Percentiles rank a stretch among this genome's conserved stretches.
Conservation (phyloP, 1,284 basidiomycete genomes). For the Sanghuangporus sanghuang region DNA sequence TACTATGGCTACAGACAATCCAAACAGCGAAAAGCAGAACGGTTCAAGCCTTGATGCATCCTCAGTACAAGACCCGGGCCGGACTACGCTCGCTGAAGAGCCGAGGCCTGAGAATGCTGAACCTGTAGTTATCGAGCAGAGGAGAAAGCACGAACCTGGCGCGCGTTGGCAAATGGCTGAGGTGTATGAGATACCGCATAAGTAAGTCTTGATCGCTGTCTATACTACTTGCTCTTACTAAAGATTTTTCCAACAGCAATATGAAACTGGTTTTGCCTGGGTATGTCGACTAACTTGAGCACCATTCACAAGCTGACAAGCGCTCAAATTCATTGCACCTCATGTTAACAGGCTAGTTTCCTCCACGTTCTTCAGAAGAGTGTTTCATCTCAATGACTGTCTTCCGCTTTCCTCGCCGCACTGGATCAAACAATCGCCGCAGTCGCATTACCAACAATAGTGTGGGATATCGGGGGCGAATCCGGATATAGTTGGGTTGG, state of each 20-base stretch:
- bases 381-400: not conserved
- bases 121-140: slow-evolving; percentile 12
- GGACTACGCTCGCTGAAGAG: slow-evolving; percentile 13
- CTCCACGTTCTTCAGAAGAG: not conserved
- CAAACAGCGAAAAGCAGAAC: not conserved
- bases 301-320: not conserved
- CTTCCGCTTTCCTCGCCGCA: slow-evolving; percentile 27
- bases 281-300: not conserved
- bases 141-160: slow-evolving; percentile 9
- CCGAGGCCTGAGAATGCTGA: not conserved
- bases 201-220: not conserved
- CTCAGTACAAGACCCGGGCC: not conserved
- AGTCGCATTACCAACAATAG: slow-evolving; percentile 29
- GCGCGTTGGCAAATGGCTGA: slow-evolving; percentile 11
- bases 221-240: not conserved
- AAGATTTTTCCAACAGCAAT: not conserved
- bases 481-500: slow-evolving; percentile 24
- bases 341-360: slow-evolving; percentile 17
- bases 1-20: no score
- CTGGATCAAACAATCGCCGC: slow-evolving; percentile 33
- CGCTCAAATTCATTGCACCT: not conserved
- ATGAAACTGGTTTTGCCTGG: slow-evolving; percentile 19
- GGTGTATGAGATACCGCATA: slow-evolving; percentile 16
- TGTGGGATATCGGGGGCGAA: slow-evolving; percentile 29
- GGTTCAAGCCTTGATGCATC: not conserved